Conservation (phyloP, 768 basidiomycete genomes). For the Rhodotorula diobovata region DNA sequence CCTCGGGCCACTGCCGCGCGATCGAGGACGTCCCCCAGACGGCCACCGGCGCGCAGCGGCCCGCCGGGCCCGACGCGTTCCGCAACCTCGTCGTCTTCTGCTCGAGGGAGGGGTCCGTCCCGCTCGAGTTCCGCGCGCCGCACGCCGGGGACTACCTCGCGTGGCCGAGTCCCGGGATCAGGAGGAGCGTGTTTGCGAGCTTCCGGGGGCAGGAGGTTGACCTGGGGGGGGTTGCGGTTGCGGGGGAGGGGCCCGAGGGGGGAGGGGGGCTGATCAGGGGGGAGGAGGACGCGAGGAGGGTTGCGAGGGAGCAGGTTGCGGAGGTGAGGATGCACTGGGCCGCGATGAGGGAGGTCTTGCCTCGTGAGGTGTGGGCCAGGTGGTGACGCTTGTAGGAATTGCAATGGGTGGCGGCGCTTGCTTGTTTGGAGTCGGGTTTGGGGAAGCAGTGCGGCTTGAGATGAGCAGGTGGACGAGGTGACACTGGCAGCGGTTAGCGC, state of each 20-base stretch:
- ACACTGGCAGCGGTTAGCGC: too few species aligned
- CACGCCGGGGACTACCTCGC: slow-evolving; percentile 17
- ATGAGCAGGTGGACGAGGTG: too few species aligned
- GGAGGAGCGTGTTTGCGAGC: slow-evolving; percentile 5
- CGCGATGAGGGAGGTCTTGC: slow-evolving; percentile 27
- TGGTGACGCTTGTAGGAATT: slow-evolving; percentile 21
- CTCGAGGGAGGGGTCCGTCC: not conserved
- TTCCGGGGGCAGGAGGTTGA: slow-evolving; percentile 12
- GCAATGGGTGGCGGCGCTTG: too few species aligned
- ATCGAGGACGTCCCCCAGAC: slow-evolving; percentile 67
- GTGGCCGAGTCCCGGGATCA: not conserved
- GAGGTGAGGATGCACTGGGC: slow-evolving; percentile 13
- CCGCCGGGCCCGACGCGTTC: slow-evolving; percentile 52
- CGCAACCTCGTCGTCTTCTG: slow-evolving; percentile 38
- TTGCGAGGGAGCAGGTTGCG: slow-evolving; percentile 16
- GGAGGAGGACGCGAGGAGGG: not conserved
- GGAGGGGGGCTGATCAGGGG: slow-evolving; percentile 1
- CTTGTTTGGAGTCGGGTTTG: too few species aligned
- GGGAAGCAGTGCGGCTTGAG: too few species aligned
- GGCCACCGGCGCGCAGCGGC: slow-evolving; percentile 57
- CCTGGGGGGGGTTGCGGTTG: not conserved
- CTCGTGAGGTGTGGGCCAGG: slow-evolving; percentile 18
- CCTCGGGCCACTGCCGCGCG: slow-evolving; percentile 62
- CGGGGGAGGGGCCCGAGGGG: not conserved
- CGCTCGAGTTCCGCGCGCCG: slow-evolving; percentile 23